Evolutionary conservation across 2,329 filamentous ascomycete genomes (phyloP).

Genomic region (Exophiala oligosperma): DNA sequence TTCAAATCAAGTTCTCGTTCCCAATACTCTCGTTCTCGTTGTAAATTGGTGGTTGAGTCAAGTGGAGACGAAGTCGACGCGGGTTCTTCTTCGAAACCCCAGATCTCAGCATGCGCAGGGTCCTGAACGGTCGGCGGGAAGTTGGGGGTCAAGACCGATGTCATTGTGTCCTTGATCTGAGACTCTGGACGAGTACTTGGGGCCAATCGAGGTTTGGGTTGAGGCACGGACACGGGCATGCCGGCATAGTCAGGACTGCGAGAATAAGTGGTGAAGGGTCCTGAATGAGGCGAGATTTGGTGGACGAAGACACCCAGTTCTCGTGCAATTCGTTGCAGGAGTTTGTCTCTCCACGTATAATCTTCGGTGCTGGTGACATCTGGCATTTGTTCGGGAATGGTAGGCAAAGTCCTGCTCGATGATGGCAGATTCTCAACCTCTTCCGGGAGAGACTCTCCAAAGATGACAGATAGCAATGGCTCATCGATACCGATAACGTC

Average conservation of each 20-base stretch:
- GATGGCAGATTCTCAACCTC: slow-evolving; percentile 32
- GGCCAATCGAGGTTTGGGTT: slow-evolving; percentile 29
- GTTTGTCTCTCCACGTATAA: slow-evolving; percentile 67
- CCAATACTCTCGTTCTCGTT: slow-evolving; percentile 77
- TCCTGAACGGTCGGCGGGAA: slow-evolving; percentile 52
- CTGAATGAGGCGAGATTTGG: slow-evolving; percentile 81
- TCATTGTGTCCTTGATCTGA: slow-evolving; percentile 6
- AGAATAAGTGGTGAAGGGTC: slow-evolving; percentile 82
- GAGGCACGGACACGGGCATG: slow-evolving; percentile 55
- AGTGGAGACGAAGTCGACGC: slow-evolving; percentile 50
- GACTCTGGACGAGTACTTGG: too few relatives aligned
- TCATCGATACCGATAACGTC: slow-evolving; percentile 93
- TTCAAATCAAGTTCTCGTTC: slow-evolving; percentile 87
- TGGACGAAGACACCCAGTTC: slow-evolving; percentile 84
- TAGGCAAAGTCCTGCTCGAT: slow-evolving; percentile 17
- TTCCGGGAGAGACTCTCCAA: slow-evolving; percentile 73
- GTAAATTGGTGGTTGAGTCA: slow-evolving; percentile 37
- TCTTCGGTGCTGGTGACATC: slow-evolving; percentile 21
- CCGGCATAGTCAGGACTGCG: slow-evolving; percentile 72
- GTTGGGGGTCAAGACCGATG: slow-evolving; percentile 37
- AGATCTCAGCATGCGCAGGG: slow-evolving; percentile 56
- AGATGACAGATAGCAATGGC: slow-evolving; percentile 75
- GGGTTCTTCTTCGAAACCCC: slow-evolving; percentile 65
- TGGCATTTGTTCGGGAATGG: slow-evolving; percentile 23
- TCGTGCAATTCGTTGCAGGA: slow-evolving; percentile 80